phyloP scores from a whole-genome alignment of 1,284 basidiomycete species.

The Ganoderma lingzhi region DNA sequence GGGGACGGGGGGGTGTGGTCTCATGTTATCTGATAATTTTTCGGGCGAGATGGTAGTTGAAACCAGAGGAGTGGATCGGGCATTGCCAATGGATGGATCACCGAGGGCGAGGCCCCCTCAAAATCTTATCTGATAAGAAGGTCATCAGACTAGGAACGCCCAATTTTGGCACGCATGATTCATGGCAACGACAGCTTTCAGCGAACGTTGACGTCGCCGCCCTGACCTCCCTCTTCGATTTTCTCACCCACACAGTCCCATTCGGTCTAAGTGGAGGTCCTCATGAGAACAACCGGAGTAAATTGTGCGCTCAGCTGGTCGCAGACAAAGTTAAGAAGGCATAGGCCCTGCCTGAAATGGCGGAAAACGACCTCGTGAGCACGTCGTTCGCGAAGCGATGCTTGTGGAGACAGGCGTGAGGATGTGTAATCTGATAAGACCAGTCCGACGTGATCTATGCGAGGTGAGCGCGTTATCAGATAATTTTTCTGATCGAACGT shows the following conservation, averaged over 20 bases:
- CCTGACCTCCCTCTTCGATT: not conserved
- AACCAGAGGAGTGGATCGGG: not conserved
- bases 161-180: not conserved
- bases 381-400: conserved; percentile 3
- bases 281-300: not conserved
- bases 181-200: not conserved
- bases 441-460: conserved; percentile 20
- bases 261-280: not conserved
- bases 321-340: not conserved
- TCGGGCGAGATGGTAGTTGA: conserved; percentile 1
- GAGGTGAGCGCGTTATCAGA: conserved; percentile 37
- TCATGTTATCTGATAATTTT: conserved; percentile 31
- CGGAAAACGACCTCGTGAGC: conserved; percentile 9
- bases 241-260: not conserved
- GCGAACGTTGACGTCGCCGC: not conserved
- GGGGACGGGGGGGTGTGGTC: not conserved
- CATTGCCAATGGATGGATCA: not conserved
- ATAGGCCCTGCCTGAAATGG: not conserved
- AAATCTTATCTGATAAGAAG: not conserved
- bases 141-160: conserved; percentile 6
- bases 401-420: not conserved
- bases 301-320: conserved; percentile 4
- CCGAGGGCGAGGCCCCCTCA: not conserved
- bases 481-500: conserved; percentile 36
- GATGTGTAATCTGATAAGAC: conserved; percentile 34